phyloP scores from a whole-genome alignment of 164 flowering plant genomes.

The Vitis amurensis region DNA sequence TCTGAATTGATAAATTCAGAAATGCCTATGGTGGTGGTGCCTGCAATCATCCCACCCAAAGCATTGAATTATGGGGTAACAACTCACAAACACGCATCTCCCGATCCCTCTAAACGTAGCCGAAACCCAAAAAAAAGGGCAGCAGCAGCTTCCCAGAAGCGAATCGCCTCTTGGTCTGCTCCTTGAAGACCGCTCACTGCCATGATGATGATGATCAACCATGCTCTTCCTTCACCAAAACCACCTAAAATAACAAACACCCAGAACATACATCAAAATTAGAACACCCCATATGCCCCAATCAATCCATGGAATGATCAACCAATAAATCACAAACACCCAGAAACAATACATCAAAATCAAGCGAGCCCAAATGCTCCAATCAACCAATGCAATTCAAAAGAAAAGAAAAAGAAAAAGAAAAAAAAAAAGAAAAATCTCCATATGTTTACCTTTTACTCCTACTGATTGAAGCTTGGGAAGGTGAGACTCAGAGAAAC shows the following conservation, averaged over 20 bases:
- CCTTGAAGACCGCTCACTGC: neutral
- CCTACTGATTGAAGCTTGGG: neutral
- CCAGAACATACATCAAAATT: too few relatives aligned
- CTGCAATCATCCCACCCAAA: slow-evolving; percentile 43
- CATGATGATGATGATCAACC: slow-evolving; percentile 1
- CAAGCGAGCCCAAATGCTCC: neutral
- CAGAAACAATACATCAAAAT: neutral
- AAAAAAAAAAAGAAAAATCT: neutral
- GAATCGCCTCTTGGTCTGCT: slow-evolving; percentile 15
- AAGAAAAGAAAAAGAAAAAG: neutral
- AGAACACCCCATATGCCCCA: too few relatives aligned
- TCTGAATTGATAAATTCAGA: neutral
- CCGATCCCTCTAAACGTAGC: slow-evolving; percentile 32
- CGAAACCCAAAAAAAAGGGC: slow-evolving; percentile 34
- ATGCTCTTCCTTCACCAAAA: neutral
- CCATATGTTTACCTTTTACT: neutral
- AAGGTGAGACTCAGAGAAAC: neutral
- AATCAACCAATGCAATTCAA: neutral
- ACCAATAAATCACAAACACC: neutral
- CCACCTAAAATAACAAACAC: too few relatives aligned
- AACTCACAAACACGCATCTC: slow-evolving; percentile 42
- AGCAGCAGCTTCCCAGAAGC: slow-evolving; percentile 24
- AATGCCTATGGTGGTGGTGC: slow-evolving; percentile 45
- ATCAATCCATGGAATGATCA: too few relatives aligned
- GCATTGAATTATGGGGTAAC: slow-evolving; percentile 50